Evolutionary conservation across 1,284 basidiomycete genomes (phyloP), one percentile per base, ranked within the genome.

Genomic region (Austropuccinia psidii): DNA sequence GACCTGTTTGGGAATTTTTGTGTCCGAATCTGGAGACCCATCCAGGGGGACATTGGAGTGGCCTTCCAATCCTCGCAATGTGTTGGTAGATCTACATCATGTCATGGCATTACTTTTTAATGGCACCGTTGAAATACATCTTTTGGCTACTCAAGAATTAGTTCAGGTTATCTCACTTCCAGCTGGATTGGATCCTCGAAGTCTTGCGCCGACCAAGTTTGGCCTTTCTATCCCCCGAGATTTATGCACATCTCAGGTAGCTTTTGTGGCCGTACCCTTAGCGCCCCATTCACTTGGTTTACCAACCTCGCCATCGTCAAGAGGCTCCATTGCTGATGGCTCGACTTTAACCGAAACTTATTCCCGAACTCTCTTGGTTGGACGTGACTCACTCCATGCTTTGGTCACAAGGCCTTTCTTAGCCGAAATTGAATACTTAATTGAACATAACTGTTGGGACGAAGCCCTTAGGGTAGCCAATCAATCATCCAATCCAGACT

Each of bases 361-460:
- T 21, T 50, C 64, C 39, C 64, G 49, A 24, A 66, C 52, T 50
- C 33, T 92, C 31, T 82, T 91, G 7, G 82, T 89, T 24, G 87
- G 87, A 5, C 79, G 83, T 37, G 86, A 86, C 77, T 85, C 85
- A 7, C 79, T 91, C 13, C 84, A 87, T 65, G 87, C 89, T 0
- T 84, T 92, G 15, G 84, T 89, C 19, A 87, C 87, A 0, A 85
- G 88, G 9, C 89, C 89, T 0, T 82, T 89, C 52, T 86, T 89
- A 67, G 87, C 88, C 0, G 89, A 90, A 79, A 85, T 86, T 31
- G 89, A 91, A 76, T 85, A 86, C 0, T 80, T 90, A 43, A 83
- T 92, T 21, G 85, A 87, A 61, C 84, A 82, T 75, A 87, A 88
- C 76, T 83, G 84, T 72, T 83, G 89, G 9, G 83, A 86, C 74